Evolutionary conservation across 345 rosid species (phyloP).

Genomic region (Arabis alpina): DNA sequence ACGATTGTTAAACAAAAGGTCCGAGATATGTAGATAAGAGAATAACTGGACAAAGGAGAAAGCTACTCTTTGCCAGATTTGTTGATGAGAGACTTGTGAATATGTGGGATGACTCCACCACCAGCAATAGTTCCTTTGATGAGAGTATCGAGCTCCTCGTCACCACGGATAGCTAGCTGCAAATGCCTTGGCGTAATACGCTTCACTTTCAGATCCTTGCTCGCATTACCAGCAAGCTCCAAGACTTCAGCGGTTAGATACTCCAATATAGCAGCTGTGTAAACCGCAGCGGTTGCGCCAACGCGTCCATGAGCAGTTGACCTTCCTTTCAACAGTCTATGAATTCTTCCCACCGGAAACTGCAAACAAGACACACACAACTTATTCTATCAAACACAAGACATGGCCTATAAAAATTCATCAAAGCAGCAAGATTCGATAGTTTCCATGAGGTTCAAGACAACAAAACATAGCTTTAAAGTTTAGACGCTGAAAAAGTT

Average conservation of each 20-base stretch:
- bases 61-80: constrained; percentile 60
- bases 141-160: constrained; percentile 73
- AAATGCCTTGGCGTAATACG: constrained; percentile 72
- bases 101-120: constrained; percentile 81
- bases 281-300: constrained; percentile 77
- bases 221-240: constrained; percentile 74
- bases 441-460: no score
- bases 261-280: constrained; percentile 70
- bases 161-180: constrained; percentile 76
- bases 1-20: constrained; percentile 14
- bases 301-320: constrained; percentile 71
- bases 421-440: neutral
- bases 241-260: constrained; percentile 72
- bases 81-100: constrained; percentile 80
- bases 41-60: neutral
- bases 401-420: neutral
- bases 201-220: constrained; percentile 77
- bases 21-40: neutral
- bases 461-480: neutral
- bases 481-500: no score
- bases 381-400: neutral
- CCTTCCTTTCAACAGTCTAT: constrained; percentile 65
- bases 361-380: constrained; percentile 34
- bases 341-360: constrained; percentile 81
- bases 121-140: constrained; percentile 84